A percentile compares a stretch with the other conserved stretches of the same genome.
Evolutionary conservation across 345 rosid genomes (phyloP).

Genomic region (Lumnitzera racemosa): DNA sequence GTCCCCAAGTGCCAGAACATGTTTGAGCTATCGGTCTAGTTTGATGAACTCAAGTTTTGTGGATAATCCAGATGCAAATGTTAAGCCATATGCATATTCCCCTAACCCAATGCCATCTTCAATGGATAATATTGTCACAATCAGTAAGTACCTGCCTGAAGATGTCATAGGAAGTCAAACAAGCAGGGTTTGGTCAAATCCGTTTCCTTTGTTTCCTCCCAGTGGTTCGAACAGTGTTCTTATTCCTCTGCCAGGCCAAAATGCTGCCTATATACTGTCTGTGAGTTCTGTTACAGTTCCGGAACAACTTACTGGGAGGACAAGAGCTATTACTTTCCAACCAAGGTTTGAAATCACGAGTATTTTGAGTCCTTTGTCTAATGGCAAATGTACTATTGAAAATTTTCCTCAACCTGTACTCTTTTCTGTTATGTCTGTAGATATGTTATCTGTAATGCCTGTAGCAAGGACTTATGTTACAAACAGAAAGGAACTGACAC

Average conservation of each 20-base stretch:
- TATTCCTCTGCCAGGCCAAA: conserved; percentile 56
- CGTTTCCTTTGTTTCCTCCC: conserved; percentile 72
- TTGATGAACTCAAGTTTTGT: conserved; percentile 30
- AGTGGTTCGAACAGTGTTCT: conserved; percentile 76
- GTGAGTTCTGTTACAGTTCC: conserved; percentile 55
- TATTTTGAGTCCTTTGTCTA: neutral
- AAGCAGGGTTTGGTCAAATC: conserved; percentile 55
- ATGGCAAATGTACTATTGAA: neutral
- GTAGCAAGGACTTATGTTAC: conserved; percentile 68
- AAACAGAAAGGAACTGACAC: conserved; percentile 83
- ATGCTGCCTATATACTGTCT: conserved; percentile 70
- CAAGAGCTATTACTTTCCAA: conserved; percentile 78
- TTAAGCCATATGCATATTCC: conserved; percentile 66
- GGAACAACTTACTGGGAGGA: conserved; percentile 69
- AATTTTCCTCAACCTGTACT: neutral
- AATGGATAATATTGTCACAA: conserved; percentile 49
- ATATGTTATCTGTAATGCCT: conserved; percentile 78
- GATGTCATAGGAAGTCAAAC: conserved; percentile 28
- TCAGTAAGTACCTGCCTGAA: conserved; percentile 42
- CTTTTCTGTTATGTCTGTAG: conserved; percentile 30
- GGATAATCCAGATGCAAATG: conserved; percentile 40
- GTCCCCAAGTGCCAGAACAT: neutral
- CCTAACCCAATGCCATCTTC: conserved; percentile 42
- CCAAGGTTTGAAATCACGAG: conserved; percentile 47
- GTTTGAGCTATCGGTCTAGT: neutral